Percentiles rank a stretch among this genome's conserved stretches.
Conservation (phyloP, 164 flowering plant species). For the Vitis amurensis region DNA sequence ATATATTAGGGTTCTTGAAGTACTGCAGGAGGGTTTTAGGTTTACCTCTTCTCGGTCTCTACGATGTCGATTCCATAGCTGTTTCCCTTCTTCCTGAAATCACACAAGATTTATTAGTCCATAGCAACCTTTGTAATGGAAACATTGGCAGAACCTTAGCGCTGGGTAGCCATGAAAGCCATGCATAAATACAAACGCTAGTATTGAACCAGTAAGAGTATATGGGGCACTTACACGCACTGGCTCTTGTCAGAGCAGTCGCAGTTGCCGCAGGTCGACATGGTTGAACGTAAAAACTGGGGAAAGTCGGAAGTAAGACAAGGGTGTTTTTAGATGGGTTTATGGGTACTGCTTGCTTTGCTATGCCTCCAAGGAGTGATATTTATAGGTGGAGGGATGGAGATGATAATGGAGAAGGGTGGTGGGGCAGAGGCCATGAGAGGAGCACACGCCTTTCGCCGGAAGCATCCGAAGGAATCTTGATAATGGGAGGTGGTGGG, state of each 20-base stretch:
- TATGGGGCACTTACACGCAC: slow-evolving; percentile 42
- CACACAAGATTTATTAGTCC: not conserved
- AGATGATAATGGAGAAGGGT: not conserved
- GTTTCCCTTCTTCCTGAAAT: slow-evolving; percentile 74
- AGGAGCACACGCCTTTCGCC: slow-evolving; percentile 37
- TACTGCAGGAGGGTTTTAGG: not conserved
- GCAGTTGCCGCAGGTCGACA: slow-evolving; percentile 77
- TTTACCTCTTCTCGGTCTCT: slow-evolving; percentile 58
- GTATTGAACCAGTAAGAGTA: too few species aligned
- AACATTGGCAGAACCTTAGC: not conserved
- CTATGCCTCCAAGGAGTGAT: slow-evolving; percentile 1
- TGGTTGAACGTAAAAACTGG: slow-evolving; percentile 25
- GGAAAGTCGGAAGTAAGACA: not conserved
- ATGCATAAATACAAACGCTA: too few species aligned
- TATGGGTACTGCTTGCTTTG: not conserved
- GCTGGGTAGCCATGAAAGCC: too few species aligned
- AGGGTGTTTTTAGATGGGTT: not conserved
- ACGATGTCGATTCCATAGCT: slow-evolving; percentile 34
- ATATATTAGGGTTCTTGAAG: too few species aligned
- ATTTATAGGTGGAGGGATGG: slow-evolving; percentile 27
- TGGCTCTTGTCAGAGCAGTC: slow-evolving; percentile 81
- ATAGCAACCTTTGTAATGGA: not conserved
- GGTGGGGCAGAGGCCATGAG: slow-evolving; percentile 11
- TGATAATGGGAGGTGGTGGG: slow-evolving; percentile 27
- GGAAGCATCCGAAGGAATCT: slow-evolving; percentile 34